Evolutionary conservation across 1,284 basidiomycete species (phyloP), one percentile per base, ranked within the genome.

Genomic region (Rhodotorula sp.): DNA sequence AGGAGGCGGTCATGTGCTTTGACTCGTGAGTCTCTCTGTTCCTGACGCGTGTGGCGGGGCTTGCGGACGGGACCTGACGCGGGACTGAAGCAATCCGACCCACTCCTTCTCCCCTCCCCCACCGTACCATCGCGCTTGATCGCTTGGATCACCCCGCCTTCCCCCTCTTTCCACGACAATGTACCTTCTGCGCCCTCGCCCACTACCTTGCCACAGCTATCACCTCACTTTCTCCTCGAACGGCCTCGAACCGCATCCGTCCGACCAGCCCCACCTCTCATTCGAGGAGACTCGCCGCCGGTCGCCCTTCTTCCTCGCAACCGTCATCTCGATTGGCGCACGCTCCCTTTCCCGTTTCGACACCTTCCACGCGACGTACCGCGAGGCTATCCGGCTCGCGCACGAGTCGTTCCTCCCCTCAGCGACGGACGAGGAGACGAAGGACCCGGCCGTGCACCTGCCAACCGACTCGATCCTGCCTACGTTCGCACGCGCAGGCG

Each of bases 311-410:
- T 72, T 70, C 51, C 66, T 75, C 63, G 68, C 71, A 13, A 69
- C 66, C 53, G 64, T 75, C 66, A 61, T 73, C 53, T 72, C 67
- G 15, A 73, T 76, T 58, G 74, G 74, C 56, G 74, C 74, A 4
- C 68, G 71, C 36, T 66, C 71, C n/a, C 64, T 73, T 25, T 69
- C 69, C 1, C 71, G 71, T 27, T 61, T 69, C 67, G 60, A 64
- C 2, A 71, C 71, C 19, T 73, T 70, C 34, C 61, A 71, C 64
- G 55, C 50, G 12, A 51, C 69, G 5, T 61, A 71, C 19, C 50
- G 63, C 53, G 71, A 71, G 50, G 71, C 74, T 48, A 61, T 73
- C 29, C 63, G 66, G 0, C 57, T 72, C 29, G 69, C 61, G n/a
- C 56, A 60, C 34, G 50, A 64, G 27, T 66, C 67, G 15, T 72